phyloP scores from a whole-genome alignment of 2,329 filamentous ascomycete genomes.

The Eurotiales sp. region DNA sequence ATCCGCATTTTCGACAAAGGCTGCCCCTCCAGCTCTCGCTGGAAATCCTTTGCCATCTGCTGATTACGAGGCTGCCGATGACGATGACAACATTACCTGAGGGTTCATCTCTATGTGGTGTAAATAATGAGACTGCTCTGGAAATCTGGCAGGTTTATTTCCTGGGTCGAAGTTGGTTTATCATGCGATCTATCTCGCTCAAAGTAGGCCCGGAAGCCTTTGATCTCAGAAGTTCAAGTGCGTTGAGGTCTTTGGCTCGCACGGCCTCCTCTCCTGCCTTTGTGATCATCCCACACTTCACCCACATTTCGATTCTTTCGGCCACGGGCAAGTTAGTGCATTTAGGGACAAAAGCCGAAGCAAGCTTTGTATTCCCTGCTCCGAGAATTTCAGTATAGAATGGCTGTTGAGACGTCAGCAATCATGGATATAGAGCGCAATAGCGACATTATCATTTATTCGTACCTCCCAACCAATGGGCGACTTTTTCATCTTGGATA shows the following conservation, averaged over 20 bases:
- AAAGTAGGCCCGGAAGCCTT: constrained; percentile 67
- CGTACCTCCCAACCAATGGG: constrained; percentile 94
- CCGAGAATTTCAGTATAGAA: constrained; percentile 87
- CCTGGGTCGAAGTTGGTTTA: constrained; percentile 51
- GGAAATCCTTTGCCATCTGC: constrained; percentile 16
- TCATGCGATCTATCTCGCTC: constrained; percentile 79
- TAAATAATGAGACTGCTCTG: background rate
- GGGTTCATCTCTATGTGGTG: background rate
- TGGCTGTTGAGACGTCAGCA: constrained; percentile 53
- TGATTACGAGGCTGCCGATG: constrained; percentile 29
- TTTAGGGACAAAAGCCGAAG: constrained; percentile 80
- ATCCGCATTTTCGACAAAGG: background rate
- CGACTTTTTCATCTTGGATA: constrained; percentile 69
- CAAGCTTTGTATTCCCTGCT: constrained; percentile 85
- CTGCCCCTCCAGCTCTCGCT: constrained; percentile 16
- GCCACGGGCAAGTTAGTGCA: constrained; percentile 67
- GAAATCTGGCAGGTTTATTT: constrained; percentile 33
- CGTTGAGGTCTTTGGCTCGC: constrained; percentile 70
- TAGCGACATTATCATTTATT: constrained; percentile 18
- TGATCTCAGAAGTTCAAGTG: constrained; percentile 68
- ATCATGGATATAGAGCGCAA: constrained; percentile 14
- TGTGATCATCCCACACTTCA: constrained; percentile 85
- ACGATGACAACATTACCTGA: constrained; percentile 45
- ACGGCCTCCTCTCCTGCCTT: constrained; percentile 91
- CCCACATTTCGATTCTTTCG: constrained; percentile 84